Conservation (phyloP, 23 red algal genomes). For the Gracilaria vermiculophylla region DNA sequence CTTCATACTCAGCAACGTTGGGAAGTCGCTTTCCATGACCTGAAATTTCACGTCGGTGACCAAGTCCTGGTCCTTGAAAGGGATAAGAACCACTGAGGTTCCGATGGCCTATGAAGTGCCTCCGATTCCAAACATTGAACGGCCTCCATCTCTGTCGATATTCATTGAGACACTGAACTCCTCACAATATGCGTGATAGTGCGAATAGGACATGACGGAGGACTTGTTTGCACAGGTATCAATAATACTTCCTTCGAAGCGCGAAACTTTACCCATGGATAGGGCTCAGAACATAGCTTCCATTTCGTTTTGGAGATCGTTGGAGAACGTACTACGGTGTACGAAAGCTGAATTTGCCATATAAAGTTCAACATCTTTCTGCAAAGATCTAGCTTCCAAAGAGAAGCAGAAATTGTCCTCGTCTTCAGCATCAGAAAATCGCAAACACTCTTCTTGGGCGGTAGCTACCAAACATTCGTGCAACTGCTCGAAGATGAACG, state of each 20-base stretch:
- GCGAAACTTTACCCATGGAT: not conserved
- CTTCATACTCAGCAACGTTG: not conserved
- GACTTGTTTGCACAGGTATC: not conserved
- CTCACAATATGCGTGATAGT: conserved; percentile 12
- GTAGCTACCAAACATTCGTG: too few species aligned
- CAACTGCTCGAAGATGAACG: too few species aligned
- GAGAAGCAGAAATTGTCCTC: not conserved
- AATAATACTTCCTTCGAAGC: not conserved
- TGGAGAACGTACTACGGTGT: not conserved
- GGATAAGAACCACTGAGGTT: conserved; percentile 3
- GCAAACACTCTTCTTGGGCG: too few species aligned
- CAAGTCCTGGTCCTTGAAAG: conserved; percentile 22
- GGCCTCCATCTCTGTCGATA: not conserved
- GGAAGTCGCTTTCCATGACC: not conserved
- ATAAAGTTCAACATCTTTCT: not conserved
- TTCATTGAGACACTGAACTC: not conserved
- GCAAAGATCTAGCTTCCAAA: not conserved
- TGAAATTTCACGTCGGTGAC: conserved; percentile 38
- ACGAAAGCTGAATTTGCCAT: conserved; percentile 24
- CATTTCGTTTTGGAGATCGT: not conserved
- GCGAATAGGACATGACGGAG: not conserved
- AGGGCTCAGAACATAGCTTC: conserved; percentile 11
- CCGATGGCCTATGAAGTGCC: not conserved
- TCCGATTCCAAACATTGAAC: not conserved
- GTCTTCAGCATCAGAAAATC: not conserved